Evolutionary conservation across 176 grass and related monocot genomes (phyloP).

Genomic region (Juncus inflexus): DNA sequence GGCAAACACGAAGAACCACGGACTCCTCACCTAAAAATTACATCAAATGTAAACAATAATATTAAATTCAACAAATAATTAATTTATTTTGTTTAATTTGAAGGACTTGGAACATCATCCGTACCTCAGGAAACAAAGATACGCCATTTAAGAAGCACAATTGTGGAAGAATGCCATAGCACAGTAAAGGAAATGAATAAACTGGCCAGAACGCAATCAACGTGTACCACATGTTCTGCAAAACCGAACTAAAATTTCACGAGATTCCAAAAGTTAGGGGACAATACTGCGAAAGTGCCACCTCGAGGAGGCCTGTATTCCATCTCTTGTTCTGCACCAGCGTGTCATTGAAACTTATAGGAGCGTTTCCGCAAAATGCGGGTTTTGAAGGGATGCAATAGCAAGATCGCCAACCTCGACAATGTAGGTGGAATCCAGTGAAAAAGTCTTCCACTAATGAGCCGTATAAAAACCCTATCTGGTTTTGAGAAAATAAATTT

Average conservation of each 20-base stretch:
- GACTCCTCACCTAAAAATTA: constrained; percentile 2
- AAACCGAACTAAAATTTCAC: constrained; percentile 24
- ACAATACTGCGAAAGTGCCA: constrained; percentile 41
- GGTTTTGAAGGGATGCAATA: constrained; percentile 40
- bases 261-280: constrained; percentile 37
- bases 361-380: constrained; percentile 48
- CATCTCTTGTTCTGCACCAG: constrained; percentile 65
- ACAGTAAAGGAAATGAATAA: constrained; percentile 38
- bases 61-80: neutral
- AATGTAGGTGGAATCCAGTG: constrained; percentile 63
- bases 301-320: constrained; percentile 47
- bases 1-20: constrained; percentile 25
- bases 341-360: constrained; percentile 53
- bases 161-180: constrained; percentile 48
- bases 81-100: too few relatives aligned
- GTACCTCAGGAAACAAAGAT: constrained; percentile 38
- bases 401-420: constrained; percentile 50
- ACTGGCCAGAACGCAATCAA: constrained; percentile 28
- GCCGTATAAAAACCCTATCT: constrained; percentile 59
- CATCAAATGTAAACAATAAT: neutral
- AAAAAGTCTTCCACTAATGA: constrained; percentile 60
- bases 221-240: constrained; percentile 41
- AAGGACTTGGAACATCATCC: too few relatives aligned
- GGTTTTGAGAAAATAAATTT: neutral
- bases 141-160: constrained; percentile 37